Conservation (phyloP, 768 basidiomycete species). For the Trametes villosa region DNA sequence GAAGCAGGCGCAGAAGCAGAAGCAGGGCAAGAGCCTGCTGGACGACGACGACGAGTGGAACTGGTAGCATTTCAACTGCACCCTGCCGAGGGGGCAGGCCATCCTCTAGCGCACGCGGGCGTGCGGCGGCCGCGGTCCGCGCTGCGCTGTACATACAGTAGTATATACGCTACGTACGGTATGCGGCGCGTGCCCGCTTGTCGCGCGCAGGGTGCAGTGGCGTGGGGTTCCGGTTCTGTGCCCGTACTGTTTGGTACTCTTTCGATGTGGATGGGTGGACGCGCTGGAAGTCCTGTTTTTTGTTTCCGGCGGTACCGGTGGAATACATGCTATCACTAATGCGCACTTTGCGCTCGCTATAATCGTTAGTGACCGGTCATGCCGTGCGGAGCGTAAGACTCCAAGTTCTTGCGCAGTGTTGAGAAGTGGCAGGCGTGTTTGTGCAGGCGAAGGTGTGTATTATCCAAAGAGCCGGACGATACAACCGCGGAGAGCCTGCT, state of each 20-base stretch:
- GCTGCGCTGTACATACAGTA: not conserved
- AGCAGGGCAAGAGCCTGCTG: conserved; percentile 13
- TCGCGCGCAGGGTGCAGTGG: not conserved
- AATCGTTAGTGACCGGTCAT: no score
- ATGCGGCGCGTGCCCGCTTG: not conserved
- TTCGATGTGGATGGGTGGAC: not conserved
- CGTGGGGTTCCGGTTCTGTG: no score
- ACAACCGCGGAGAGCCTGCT: no score
- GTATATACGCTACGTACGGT: not conserved
- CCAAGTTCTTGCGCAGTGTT: no score
- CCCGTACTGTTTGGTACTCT: no score
- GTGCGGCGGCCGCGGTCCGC: not conserved
- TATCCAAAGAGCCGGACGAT: no score
- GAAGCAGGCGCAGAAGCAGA: not conserved
- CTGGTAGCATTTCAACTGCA: conserved; percentile 45
- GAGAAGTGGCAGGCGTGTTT: no score
- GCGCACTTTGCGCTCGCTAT: no score
- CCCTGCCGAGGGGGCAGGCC: conserved; percentile 17
- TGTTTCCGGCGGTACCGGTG: not conserved
- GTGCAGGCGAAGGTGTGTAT: no score
- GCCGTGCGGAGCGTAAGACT: no score
- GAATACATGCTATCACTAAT: not conserved
- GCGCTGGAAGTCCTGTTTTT: not conserved
- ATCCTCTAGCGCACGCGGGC: conserved; percentile 3
- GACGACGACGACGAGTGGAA: conserved; percentile 65